Base-by-base conservation (phyloP, 2,329 filamentous ascomycete genomes). In the Ophidiomyces ophidiicola region DNA sequence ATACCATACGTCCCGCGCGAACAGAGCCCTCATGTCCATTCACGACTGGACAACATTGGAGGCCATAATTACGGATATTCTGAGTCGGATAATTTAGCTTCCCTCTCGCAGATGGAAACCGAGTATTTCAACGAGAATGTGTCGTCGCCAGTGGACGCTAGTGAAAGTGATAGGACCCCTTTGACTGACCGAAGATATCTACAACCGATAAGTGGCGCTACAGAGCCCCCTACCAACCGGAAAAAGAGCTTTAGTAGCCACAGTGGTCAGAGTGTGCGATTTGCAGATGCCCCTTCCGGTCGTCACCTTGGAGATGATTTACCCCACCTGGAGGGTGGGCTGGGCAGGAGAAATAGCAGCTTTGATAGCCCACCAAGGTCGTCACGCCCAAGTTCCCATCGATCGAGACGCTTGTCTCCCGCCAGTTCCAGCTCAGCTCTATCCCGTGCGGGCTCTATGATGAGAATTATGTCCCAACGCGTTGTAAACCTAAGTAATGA, bases 401-500 rank as follows among this genome's bases (percentile, higher is more conserved):
- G 26, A 19, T 58, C 62, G 37, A 65, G 71, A 31, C 80, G 80
- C 30, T 67, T 78, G 26, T 76, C 79, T 1, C 67, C 74, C 2
- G 78, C 78, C 12, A 70, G 72, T 6, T 70, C 74, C 7, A 73
- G 72, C 14, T 62, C 60, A 18, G 79, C 81, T 12, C 59, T 87
- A 37, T 74, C 71, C 17, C 70, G 76, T 49, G 81, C 82, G 44
- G 75, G 81, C 31, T 83, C 81, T 6, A 83, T 86, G 50, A 75
- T 87, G 60, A 74, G 81, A 47, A 77, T 76, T 49, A 93, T 98
- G 77, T 96, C 92, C 21, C 87, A 94, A 64, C 84, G 90, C 66
- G 87, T 98, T 41, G 90, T 98, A 54, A 96, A 96, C 55, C 74
- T 98, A 51, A 94, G 86, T 61, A 93, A 93, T 55, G 90, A 96